Base-by-base conservation (phyloP, 169 alveolate species). In the Neospora caninum region DNA sequence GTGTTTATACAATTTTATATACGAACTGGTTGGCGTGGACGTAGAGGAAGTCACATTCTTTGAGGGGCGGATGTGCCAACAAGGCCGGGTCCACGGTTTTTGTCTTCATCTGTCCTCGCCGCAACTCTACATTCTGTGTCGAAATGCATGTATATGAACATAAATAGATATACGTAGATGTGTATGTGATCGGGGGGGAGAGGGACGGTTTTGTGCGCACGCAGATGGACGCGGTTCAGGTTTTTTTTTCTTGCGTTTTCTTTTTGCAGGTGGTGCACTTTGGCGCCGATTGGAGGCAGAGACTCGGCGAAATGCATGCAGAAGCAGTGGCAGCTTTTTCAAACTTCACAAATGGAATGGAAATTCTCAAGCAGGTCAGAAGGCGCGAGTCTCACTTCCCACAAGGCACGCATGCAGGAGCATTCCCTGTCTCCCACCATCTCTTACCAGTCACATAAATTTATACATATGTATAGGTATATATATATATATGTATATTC, bases 321-420 rank as follows among this genome's bases (percentile, higher is more conserved):
- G 80, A 78, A 42, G 64, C 91, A 16, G 49, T 94, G 45, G 64
- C 41, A 10, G 43, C 86, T 2, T 94, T 94, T 82, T 29, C 94
- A 31, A 94, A 78, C 58, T 53, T 89, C 88, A 73, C 73, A 91
- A 82, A 89, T 53, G 94, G 94, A 43, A 49, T 78, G 87, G 94
- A 94, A 34, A 94, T 89, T 25, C 93, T 94, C 42, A 94, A 94
- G 83, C 96, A 89, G 92, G 95, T 92, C 38, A 31, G 83, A 45
- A 2, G 2, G 9, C 43, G 0, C 31, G 1, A 10, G 39, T 18
- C 70, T 10, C 43, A 9, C 9, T 39, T n/a, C 45, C 6, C 4
- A 39, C n/a, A n/a, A n/a, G n/a, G n/a, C n/a, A n/a, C n/a, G n/a
- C n/a, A n/a, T n/a, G n/a, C n/a, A n/a, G n/a, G n/a, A n/a, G n/a